Base-by-base conservation (phyloP, 2,329 filamentous ascomycete genomes). In the Trichoderma koningiopsis region DNA sequence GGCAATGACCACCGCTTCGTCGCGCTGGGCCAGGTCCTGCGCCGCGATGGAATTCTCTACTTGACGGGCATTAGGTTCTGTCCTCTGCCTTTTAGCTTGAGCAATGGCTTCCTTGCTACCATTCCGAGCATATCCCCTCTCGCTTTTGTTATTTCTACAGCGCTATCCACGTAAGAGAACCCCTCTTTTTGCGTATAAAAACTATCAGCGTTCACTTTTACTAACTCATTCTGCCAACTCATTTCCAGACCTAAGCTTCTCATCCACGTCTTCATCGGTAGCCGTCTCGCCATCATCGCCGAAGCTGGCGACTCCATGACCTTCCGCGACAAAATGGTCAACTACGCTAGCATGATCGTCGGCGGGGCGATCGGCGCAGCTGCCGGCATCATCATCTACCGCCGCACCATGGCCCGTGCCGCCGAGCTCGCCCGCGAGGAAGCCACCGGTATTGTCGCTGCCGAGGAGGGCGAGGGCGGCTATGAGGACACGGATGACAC, bases 101-200 rank as follows among this genome's bases (percentile, higher is more conserved):
- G 92, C 77, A 99, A 99, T 77, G 96, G 94, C 62, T 97, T 97
- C 71, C 88, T 99, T 68, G 93, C 93, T 35, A 98, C 96, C 1
- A 94, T 99, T 71, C 94, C 94, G 3, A 97, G 92, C 37, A 92
- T 99, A 40, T 87, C 90, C 29, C 92, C 92, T 52, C 79, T 86
- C 70, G 87, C 87, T 58, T 98, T 96, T 81, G 90, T 90, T 37
- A 78, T 94, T 57, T 95, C 96, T 6, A 98, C 95, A 0, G 90
- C 92, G 3, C 82, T 95, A 19, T 90, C 94, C 13, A 89, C 87
- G 84, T 85, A 72, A 70, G 79, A 76, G 47, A 11, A 19, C 7
- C 13, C n/a, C 49, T n/a, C n/a, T n/a, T n/a, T n/a, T n/a, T n/a
- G n/a, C n/a, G n/a, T n/a, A n/a, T n/a, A n/a, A n/a, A n/a, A n/a